Base-by-base conservation (phyloP, 257 asterid genomes). In the Nicotiana benthamiana region DNA sequence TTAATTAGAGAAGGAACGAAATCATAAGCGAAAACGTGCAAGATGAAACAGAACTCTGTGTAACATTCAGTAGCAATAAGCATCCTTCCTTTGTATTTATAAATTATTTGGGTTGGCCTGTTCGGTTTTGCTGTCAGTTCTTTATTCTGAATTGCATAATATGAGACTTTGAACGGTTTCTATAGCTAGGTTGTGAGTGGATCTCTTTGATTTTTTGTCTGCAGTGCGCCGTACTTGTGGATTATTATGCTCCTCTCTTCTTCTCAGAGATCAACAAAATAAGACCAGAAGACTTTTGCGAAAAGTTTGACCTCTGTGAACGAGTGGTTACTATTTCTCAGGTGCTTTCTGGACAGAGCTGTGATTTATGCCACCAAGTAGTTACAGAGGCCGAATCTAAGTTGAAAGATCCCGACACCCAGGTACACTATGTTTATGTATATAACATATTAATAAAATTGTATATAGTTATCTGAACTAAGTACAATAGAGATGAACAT, bases 361-460 rank as follows among this genome's bases (percentile, higher is more conserved):
- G 99, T 81, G 90, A 86, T 9, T 61, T 90, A 12, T 96, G 99
- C 87, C 98, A 91, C 80, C 83, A 81, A 57, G 86, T 90, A 83
- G 88, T 94, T 59, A n/a, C 87, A 9, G 97, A 92, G 88, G 97
- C 92, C 81, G 61, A 92, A 82, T 32, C 81, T 48, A 96, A 96
- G 83, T 85, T 96, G 93, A 88, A 89, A 87, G 97, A 96, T 88
- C 98, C 98, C 3, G 97, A 91, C 77, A 94, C 97, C 16, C 91
- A 89, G 97, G 99, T 92, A 89, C 43, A 57, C 57, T 53, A 36
- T 43, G 48, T 57, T 30, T 77, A 15, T 16, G 22, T 13, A 52
- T 12, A 20, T n/a, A 3, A 11, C 10, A 20, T 30, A 40, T 28
- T 34, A 40, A 12, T 10, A 9, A 0, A 12, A 16, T 24, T 22